phyloP scores from a whole-genome alignment of 2,329 filamentous ascomycete species.

The Xylaria sp. region DNA sequence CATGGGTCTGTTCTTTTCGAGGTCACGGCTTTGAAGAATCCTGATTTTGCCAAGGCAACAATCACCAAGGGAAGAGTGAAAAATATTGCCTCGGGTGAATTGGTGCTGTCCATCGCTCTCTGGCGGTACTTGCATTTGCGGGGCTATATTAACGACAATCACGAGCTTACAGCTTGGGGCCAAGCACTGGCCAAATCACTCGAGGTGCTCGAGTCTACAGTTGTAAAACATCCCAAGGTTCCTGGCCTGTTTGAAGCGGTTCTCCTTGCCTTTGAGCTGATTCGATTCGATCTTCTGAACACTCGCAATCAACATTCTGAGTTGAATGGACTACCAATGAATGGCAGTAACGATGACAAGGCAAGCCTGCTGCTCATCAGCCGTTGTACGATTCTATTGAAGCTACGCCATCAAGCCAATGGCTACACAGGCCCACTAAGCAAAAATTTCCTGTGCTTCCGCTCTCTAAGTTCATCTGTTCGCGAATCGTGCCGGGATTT shows the following conservation, averaged over 20 bases:
- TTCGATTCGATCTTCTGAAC: conserved; percentile 79
- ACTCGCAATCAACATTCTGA: conserved; percentile 64
- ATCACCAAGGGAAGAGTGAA: conserved; percentile 63
- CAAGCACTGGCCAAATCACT: conserved; percentile 76
- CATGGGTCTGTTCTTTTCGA: conserved; percentile 61
- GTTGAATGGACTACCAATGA: conserved; percentile 60
- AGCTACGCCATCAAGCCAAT: conserved; percentile 79
- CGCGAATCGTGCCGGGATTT: conserved; percentile 81
- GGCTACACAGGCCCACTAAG: conserved; percentile 95
- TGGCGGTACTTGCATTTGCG: conserved; percentile 91
- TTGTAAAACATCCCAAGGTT: conserved; percentile 51
- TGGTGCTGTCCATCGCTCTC: conserved; percentile 73
- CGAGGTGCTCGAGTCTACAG: conserved; percentile 62
- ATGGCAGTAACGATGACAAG: conserved; percentile 73
- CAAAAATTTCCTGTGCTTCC: conserved; percentile 85
- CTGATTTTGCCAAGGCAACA: conserved; percentile 72
- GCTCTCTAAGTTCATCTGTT: conserved; percentile 80
- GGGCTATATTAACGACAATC: conserved; percentile 79
- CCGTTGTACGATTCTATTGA: conserved; percentile 81
- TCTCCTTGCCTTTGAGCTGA: conserved; percentile 83
- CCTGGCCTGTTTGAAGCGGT: conserved; percentile 73
- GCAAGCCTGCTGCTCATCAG: conserved; percentile 81
- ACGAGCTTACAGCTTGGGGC: conserved; percentile 85
- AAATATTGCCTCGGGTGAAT: conserved; percentile 68
- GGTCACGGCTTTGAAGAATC: conserved; percentile 70